Conservation (phyloP, 1,284 basidiomycete species). For the Omphalotus olearius region DNA sequence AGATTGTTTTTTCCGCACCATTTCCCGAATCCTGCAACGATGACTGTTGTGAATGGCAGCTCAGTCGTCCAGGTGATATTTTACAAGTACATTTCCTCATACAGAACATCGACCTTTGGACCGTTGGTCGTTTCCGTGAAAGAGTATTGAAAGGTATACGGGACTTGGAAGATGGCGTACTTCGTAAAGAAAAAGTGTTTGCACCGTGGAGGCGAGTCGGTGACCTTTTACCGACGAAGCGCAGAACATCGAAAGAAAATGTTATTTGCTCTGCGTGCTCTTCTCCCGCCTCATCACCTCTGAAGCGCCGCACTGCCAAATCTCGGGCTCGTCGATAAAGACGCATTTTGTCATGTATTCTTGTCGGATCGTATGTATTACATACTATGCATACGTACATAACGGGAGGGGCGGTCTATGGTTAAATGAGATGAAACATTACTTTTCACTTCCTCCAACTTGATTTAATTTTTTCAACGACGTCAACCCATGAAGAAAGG, state of each 20-base stretch:
- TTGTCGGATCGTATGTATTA: neutral
- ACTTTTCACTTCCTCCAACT: constrained; percentile 59
- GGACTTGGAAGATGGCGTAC: constrained; percentile 30
- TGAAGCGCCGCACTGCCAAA: constrained; percentile 14
- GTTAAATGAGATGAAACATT: neutral
- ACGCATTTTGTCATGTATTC: neutral
- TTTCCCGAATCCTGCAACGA: constrained; percentile 24
- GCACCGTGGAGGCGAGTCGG: constrained; percentile 46
- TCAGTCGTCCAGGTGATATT: constrained; percentile 41
- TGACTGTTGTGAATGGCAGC: constrained; percentile 45
- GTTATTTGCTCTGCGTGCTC: constrained; percentile 18
- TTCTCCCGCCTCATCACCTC: constrained; percentile 18
- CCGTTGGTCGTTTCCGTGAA: constrained; percentile 35
- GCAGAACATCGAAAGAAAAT: constrained; percentile 29
- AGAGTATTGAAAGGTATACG: constrained; percentile 36
- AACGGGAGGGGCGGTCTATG: neutral
- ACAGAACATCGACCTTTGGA: constrained; percentile 52
- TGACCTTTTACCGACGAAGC: constrained; percentile 25
- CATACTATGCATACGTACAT: neutral
- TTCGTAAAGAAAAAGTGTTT: constrained; percentile 28
- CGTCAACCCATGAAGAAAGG: constrained; percentile 70
- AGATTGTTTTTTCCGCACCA: constrained; percentile 49
- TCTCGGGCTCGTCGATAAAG: neutral
- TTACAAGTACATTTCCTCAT: constrained; percentile 49
- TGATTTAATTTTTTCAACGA: constrained; percentile 74